A percentile compares a stretch with the other conserved stretches of the same genome.
phyloP scores from a whole-genome alignment of 2,329 filamentous ascomycete genomes.

The Lasiodiplodia theobromae region DNA sequence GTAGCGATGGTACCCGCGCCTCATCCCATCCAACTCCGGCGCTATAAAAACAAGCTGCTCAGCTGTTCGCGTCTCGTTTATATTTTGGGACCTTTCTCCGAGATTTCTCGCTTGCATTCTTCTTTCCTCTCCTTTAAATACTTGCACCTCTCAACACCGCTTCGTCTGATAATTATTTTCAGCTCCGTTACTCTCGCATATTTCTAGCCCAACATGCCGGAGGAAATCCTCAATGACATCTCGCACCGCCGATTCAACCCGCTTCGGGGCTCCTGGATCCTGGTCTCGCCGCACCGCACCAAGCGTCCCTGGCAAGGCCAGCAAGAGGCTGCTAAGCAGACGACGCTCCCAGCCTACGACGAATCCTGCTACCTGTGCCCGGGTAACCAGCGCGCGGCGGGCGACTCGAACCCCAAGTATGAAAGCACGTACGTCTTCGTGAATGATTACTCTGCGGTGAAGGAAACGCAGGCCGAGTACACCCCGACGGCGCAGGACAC shows the following conservation, averaged over 20 bases:
- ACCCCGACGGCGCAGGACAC: conserved; percentile 56
- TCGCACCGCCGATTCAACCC: conserved; percentile 95
- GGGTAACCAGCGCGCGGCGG: conserved; percentile 85
- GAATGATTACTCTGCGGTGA: conserved; percentile 97
- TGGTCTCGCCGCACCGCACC: conserved; percentile 94
- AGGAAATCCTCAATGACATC: conserved; percentile 81
- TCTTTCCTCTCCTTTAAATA: background rate
- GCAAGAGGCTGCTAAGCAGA: conserved; percentile 56
- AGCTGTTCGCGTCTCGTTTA: background rate
- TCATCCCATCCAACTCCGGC: conserved; percentile 19
- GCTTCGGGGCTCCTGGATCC: conserved; percentile 85
- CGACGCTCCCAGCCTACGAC: conserved; percentile 77
- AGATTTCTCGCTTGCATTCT: background rate
- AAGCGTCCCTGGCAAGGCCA: conserved; percentile 93
- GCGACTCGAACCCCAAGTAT: conserved; percentile 86
- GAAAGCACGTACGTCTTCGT: conserved; percentile 90
- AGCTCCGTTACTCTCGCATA: background rate
- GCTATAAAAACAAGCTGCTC: conserved; percentile 18
- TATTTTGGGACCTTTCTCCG: conserved; percentile 1
- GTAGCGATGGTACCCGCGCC: conserved; percentile 13
- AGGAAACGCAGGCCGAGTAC: conserved; percentile 89
- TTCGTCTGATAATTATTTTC: background rate
- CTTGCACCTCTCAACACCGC: background rate
- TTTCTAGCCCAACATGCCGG: conserved; percentile 48
- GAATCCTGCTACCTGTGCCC: conserved; percentile 91